Base-by-base conservation (phyloP, 108 stramenopile species). In the Discostella stelligeroides region DNA sequence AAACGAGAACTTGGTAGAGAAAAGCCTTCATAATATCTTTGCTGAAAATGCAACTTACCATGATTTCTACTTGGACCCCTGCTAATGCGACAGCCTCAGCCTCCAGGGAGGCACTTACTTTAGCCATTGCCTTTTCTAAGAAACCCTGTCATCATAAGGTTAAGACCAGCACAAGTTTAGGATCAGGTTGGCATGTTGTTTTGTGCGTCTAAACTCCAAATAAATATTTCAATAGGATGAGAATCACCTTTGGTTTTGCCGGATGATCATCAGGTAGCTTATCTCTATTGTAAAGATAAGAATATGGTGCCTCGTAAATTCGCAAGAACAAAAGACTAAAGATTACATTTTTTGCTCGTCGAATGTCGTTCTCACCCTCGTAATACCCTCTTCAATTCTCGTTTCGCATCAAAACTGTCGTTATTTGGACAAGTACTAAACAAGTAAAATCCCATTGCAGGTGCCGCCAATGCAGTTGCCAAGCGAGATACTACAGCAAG, bases 301-400 rank as follows among this genome's bases (percentile, higher is more conserved):
- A 18, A 17, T 38, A 9, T 41, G 12, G 11, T 21, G 29, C 2
- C 23, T 60, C 41, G 42, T 17, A 1, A 41, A 40, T 23, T 42
- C 21, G 20, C 17, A 18, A 60, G 34, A 12, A 60, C 18, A 17
- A 11, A 41, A n/a, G n/a, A n/a, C n/a, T n/a, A n/a, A n/a, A n/a
- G n/a, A n/a, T n/a, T n/a, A n/a, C n/a, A 9, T 40, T 41, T 15
- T 60, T 42, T 45, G 2, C 42, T 46, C 7, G 2, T 11, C 43
- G 12, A 9, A 63, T 34, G 34, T 34, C 34, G 34, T 49, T n/a
- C 64, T 51, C 61, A 62, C 62, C 72, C 73, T 28, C 75, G 29
- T 2, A 70, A 60, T 12, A 76, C 68, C 51, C 75, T 27, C 62
- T 76, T 76, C 61, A 76, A 30, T 62, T 76, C 75, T 49, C 59